These are phyloP conservation scores for Vachellia collinsii DNA, from an alignment of 306 rosid species.

Conservation along the genomic window DNA sequence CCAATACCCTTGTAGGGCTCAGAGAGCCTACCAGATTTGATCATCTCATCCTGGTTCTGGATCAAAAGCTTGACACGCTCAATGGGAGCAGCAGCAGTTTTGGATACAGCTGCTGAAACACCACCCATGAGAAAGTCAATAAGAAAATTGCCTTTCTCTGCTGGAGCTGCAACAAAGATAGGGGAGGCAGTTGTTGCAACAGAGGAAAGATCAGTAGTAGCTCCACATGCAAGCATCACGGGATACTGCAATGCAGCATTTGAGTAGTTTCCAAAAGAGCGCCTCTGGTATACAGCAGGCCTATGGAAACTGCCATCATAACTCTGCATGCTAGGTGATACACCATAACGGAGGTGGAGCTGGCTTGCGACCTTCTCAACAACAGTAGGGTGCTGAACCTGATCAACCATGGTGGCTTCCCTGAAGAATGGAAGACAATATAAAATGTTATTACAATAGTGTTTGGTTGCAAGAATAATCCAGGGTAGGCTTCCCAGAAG, in stretches of 20 bases:
- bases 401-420: constrained; percentile 72
- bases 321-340: constrained; percentile 46
- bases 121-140: constrained; percentile 94
- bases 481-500: not conserved
- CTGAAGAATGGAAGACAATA: constrained; percentile 32
- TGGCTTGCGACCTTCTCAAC: constrained; percentile 79
- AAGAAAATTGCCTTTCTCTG: constrained; percentile 70
- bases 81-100: constrained; percentile 94
- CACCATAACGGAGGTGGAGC: constrained; percentile 58
- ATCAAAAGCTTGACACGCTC: constrained; percentile 90
- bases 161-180: constrained; percentile 76
- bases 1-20: constrained; percentile 96
- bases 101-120: constrained; percentile 94
- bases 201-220: constrained; percentile 59
- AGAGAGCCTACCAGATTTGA: constrained; percentile 76
- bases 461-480: not conserved
- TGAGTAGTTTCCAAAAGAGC: constrained; percentile 58
- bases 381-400: constrained; percentile 74
- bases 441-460: not conserved
- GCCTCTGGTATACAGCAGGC: constrained; percentile 63
- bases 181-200: constrained; percentile 74
- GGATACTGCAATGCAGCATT: constrained; percentile 69
- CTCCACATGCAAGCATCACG: constrained; percentile 52
- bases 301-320: constrained; percentile 50
- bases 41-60: constrained; percentile 93